These are phyloP conservation scores for Stereocaulon alpinum DNA, from an alignment of 495 filamentous ascomycete species.

Conservation along the genomic window DNA sequence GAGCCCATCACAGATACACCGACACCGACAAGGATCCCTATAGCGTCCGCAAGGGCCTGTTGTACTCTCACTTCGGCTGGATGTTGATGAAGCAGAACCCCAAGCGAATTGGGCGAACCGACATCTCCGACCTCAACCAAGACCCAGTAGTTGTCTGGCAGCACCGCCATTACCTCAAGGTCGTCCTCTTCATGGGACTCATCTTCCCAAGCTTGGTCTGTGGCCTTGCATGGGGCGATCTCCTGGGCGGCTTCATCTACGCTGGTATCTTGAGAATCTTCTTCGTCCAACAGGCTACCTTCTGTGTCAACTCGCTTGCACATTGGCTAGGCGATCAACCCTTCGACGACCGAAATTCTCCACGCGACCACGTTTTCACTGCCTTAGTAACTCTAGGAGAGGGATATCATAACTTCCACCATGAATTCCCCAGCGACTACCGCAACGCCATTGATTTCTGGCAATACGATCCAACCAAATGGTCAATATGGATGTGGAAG, in stretches of 20 bases:
- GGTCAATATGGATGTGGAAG: constrained; percentile 92
- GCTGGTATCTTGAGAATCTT: constrained; percentile 92
- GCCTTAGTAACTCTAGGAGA: constrained; percentile 93
- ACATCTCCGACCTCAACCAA: constrained; percentile 94
- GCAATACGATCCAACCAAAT: constrained; percentile 99
- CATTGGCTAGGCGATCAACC: constrained; percentile 99
- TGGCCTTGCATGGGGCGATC: constrained; percentile 86
- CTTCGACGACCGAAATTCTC: constrained; percentile 98
- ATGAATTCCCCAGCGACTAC: constrained; percentile 98
- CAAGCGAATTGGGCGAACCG: constrained; percentile 85
- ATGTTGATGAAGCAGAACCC: constrained; percentile 95
- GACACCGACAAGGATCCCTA: constrained; percentile 99
- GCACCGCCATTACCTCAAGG: constrained; percentile 86
- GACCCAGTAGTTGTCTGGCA: constrained; percentile 91
- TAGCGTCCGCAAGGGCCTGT: constrained; percentile 72
- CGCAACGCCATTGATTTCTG: constrained; percentile 96
- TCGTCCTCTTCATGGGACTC: constrained; percentile 78
- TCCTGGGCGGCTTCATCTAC: constrained; percentile 84
- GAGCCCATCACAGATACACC: constrained; percentile 97
- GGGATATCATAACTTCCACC: constrained; percentile 95
- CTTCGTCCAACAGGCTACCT: constrained; percentile 98
- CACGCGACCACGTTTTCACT: constrained; percentile 92
- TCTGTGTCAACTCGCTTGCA: constrained; percentile 97
- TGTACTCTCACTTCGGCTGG: constrained; percentile 50
- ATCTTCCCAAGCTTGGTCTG: constrained; percentile 73